Percentiles rank a stretch among this genome's conserved stretches.
phyloP scores from a whole-genome alignment of 306 rosid genomes.

The Chamaecrista fasciculata region DNA sequence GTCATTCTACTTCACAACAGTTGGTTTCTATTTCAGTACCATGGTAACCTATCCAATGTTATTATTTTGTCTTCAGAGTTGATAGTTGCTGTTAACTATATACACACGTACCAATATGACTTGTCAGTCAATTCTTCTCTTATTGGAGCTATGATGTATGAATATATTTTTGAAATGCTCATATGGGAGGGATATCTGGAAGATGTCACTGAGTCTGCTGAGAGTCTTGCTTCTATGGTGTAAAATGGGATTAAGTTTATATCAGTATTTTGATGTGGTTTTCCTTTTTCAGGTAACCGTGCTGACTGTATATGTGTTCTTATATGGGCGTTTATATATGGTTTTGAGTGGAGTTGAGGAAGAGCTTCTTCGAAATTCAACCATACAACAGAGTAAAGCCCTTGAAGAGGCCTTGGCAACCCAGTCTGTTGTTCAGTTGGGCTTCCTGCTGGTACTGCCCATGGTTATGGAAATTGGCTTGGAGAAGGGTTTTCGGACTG shows the following conservation, averaged over 20 bases:
- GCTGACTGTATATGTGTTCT: constrained; percentile 47
- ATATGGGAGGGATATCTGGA: background rate
- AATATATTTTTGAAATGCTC: background rate
- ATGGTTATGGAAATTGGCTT: constrained; percentile 60
- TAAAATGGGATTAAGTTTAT: background rate
- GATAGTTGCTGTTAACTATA: background rate
- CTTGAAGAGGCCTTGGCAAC: constrained; percentile 58
- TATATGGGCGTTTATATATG: constrained; percentile 54
- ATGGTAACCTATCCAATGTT: background rate
- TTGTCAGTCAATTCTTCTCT: background rate
- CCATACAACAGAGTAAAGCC: constrained; percentile 17
- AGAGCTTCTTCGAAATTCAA: constrained; percentile 12
- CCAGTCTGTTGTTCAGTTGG: constrained; percentile 51
- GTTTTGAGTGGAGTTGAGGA: constrained; percentile 51
- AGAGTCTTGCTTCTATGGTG: background rate
- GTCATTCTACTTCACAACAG: constrained; percentile 52
- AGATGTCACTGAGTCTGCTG: background rate
- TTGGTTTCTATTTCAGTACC: constrained; percentile 50
- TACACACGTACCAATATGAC: background rate
- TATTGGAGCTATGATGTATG: background rate
- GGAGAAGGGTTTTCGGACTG: constrained; percentile 56
- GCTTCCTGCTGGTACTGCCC: constrained; percentile 48
- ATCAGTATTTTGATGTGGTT: background rate
- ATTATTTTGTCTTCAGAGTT: background rate
- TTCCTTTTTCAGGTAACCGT: constrained; percentile 39